phyloP scores from a whole-genome alignment of 495 filamentous ascomycete genomes.

The Daldinia decipiens region DNA sequence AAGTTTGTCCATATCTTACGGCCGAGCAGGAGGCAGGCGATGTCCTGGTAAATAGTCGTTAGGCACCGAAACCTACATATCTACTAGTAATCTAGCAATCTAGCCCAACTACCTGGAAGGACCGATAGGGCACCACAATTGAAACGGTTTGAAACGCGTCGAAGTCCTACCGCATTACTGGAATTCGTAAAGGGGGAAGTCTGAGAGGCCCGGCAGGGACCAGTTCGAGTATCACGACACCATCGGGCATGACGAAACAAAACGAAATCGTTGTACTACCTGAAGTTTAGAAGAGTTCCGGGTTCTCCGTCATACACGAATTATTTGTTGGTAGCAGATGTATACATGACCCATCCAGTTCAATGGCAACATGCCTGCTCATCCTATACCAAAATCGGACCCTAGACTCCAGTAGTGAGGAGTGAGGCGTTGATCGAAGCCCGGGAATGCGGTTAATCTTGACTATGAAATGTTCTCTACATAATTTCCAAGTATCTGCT shows the following conservation, averaged over 20 bases:
- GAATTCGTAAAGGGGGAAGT: conserved; percentile 32
- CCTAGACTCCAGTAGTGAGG: background rate
- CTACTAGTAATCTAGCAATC: conserved; percentile 9
- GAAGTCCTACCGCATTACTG: conserved; percentile 37
- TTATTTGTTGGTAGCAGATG: conserved; percentile 21
- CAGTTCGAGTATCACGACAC: conserved; percentile 41
- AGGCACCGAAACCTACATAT: conserved; percentile 13
- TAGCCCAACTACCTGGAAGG: conserved; percentile 31
- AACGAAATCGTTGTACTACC: conserved; percentile 45
- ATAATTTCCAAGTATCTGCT: background rate
- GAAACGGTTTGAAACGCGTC: conserved; percentile 45
- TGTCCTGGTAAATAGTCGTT: conserved; percentile 15
- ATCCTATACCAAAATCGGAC: background rate
- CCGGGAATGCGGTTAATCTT: conserved; percentile 9
- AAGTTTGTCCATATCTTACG: conserved; percentile 42
- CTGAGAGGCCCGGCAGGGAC: conserved; percentile 22
- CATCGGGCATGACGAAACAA: conserved; percentile 47
- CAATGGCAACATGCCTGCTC: conserved; percentile 16
- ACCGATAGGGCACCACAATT: conserved; percentile 41
- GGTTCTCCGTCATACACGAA: conserved; percentile 30
- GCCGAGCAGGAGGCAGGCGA: conserved; percentile 42
- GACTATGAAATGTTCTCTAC: background rate
- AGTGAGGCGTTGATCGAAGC: background rate
- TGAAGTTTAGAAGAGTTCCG: conserved; percentile 36
- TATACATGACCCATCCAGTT: conserved; percentile 14